These are phyloP conservation scores for Neonectria faginata DNA, from an alignment of 2,329 filamentous ascomycete genomes.

Conservation along the genomic window DNA sequence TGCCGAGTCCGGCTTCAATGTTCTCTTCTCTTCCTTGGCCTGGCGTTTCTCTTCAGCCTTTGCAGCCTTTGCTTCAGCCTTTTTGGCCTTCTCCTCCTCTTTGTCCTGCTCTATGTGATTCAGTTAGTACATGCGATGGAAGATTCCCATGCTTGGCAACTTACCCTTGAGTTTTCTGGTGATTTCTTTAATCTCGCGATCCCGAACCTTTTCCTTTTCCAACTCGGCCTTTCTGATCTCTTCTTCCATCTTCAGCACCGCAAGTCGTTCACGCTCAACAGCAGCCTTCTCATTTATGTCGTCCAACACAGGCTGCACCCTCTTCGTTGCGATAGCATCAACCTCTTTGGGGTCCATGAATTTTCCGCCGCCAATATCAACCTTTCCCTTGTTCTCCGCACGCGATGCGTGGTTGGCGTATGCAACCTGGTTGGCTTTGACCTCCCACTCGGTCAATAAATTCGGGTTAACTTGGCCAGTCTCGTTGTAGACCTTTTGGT, in stretches of 20 bases:
- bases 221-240: constrained; percentile 66
- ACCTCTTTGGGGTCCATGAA: constrained; percentile 83
- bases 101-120: constrained; percentile 58
- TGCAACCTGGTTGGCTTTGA: constrained; percentile 77
- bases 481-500: constrained; percentile 80
- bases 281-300: constrained; percentile 86
- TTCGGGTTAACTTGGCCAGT: constrained; percentile 79
- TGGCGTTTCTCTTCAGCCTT: constrained; percentile 66
- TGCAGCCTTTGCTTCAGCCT: constrained; percentile 52
- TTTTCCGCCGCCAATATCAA: constrained; percentile 82
- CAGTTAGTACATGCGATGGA: constrained; percentile 46
- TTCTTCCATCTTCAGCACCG: constrained; percentile 72
- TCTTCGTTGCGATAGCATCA: constrained; percentile 79
- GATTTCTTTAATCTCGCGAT: constrained; percentile 65
- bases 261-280: constrained; percentile 74
- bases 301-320: constrained; percentile 85
- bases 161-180: constrained; percentile 70
- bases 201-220: constrained; percentile 60
- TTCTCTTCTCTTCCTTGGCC: constrained; percentile 66
- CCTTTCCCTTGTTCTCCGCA: constrained; percentile 65
- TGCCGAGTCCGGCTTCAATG: constrained; percentile 46
- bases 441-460: constrained; percentile 81
- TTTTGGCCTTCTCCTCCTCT: constrained; percentile 51
- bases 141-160: constrained; percentile 36
- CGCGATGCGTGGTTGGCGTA: constrained; percentile 72